Evolutionary conservation across 768 basidiomycete genomes (phyloP), one percentile per base, ranked within the genome.

Genomic region (Boletus rubropictus): DNA sequence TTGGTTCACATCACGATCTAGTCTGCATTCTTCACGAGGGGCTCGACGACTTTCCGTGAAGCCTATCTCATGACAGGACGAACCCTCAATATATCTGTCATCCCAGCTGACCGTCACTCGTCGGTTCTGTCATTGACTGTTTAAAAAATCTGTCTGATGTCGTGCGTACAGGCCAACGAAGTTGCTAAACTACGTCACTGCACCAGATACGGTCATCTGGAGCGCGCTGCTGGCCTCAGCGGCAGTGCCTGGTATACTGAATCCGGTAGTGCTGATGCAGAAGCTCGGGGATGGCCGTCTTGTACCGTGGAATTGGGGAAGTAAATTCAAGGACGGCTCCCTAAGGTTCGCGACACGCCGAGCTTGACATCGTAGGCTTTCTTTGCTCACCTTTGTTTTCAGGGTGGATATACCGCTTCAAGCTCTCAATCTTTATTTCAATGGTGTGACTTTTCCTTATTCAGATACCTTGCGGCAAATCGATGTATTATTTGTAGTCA

Each of bases 391-490:
- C 10, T 39, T 38, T 14, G 25, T 33, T 32, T 28, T 1, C 40
- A 86, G 93, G 57, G 95, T 96, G 42, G 96, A 99, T 67, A 96
- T 99, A 53, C 95, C 95, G 2, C 73, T 93, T 18, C 92, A 94
- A 64, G 78, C 86, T 22, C 69, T 92, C 24, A 90, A 92, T 56
- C 72, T 88, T n/a, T 87, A 90, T 60, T 92, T 92, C 68, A 91
- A 91, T 61, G 89, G 88, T 83, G 9, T 38, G 34, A 32, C 33
- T 9, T 28, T 5, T 37, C 22, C 43, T 20, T 35, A 41, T 21
- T 40, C 22, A 31, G 10, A 50, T 32, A 53, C 25, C 35, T 22
- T 29, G 33, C 38, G 7, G 22, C 8, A 5, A n/a, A 34, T 39
- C 54, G 25, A 57, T 35, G 3, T 21, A 15, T 21, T 25, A 42